phyloP scores from a whole-genome alignment of 257 asterid species.

The Plectranthus barbatus region DNA sequence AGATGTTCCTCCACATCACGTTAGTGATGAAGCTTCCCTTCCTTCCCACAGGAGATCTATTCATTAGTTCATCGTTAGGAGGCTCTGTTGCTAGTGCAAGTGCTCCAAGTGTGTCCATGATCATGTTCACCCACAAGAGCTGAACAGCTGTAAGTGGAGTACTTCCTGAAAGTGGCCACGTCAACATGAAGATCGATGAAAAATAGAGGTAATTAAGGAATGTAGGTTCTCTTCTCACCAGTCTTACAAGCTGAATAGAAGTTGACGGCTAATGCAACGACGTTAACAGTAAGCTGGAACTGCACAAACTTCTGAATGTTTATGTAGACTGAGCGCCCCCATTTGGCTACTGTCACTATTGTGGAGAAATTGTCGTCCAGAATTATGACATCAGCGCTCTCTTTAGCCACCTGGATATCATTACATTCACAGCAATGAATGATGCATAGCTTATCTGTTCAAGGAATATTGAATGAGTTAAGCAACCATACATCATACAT shows the following conservation, averaged over 20 bases:
- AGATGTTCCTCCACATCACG: slow-evolving; percentile 94
- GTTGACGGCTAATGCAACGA: slow-evolving; percentile 82
- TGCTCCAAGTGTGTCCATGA: slow-evolving; percentile 97
- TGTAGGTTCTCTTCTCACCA: slow-evolving; percentile 32
- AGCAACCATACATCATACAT: too few relatives aligned
- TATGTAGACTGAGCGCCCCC: slow-evolving; percentile 96
- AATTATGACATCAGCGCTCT: slow-evolving; percentile 48
- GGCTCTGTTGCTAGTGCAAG: slow-evolving; percentile 97
- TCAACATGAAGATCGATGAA: too few relatives aligned
- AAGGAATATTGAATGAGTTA: too few relatives aligned
- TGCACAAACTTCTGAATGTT: slow-evolving; percentile 94
- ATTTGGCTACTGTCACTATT: slow-evolving; percentile 88
- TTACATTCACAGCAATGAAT: too few relatives aligned
- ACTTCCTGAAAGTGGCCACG: slow-evolving; percentile 33
- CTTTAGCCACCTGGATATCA: slow-evolving; percentile 54
- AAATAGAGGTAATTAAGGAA: too few relatives aligned
- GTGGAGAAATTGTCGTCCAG: slow-evolving; percentile 71
- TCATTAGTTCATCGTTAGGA: slow-evolving; percentile 79
- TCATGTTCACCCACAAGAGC: slow-evolving; percentile 97
- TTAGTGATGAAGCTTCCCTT: slow-evolving; percentile 63
- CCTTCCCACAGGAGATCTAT: slow-evolving; percentile 85
- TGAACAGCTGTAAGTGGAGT: slow-evolving; percentile 98
- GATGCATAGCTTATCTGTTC: background rate
- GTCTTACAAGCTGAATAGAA: slow-evolving; percentile 87
- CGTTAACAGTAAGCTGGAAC: slow-evolving; percentile 86